Conservation (phyloP, 345 rosid genomes). For the Viola odorata region DNA sequence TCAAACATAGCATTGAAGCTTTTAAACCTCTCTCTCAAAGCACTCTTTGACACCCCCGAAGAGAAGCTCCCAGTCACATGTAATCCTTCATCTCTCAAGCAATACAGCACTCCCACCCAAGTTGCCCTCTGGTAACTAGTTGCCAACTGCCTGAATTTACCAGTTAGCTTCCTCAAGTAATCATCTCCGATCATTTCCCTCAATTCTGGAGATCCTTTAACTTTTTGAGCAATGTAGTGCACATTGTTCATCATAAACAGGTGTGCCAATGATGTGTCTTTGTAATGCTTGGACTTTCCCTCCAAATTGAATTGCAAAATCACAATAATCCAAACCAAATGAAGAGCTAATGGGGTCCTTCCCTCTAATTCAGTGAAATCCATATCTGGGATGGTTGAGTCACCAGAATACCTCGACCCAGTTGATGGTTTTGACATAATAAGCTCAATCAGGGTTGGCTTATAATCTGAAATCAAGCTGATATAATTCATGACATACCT, state of each 20-base stretch:
- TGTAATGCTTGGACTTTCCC: slow-evolving; percentile 73
- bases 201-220: slow-evolving; percentile 70
- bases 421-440: slow-evolving; percentile 74
- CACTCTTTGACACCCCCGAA: slow-evolving; percentile 77
- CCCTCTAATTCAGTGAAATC: slow-evolving; percentile 66
- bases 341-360: slow-evolving; percentile 64
- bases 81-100: slow-evolving; percentile 89
- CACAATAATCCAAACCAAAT: slow-evolving; percentile 86
- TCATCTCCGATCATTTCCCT: slow-evolving; percentile 91
- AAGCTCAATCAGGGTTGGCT: slow-evolving; percentile 62
- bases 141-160: slow-evolving; percentile 67
- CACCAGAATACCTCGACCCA: slow-evolving; percentile 68
- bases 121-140: slow-evolving; percentile 85
- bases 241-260: slow-evolving; percentile 92
- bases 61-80: slow-evolving; percentile 83
- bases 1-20: slow-evolving; percentile 84
- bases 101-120: slow-evolving; percentile 70
- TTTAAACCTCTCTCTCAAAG: slow-evolving; percentile 83
- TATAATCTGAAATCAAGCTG: slow-evolving; percentile 87
- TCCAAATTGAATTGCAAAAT: slow-evolving; percentile 83
- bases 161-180: slow-evolving; percentile 63
- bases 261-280: slow-evolving; percentile 60
- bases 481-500: slow-evolving; percentile 97
- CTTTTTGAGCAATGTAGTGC: slow-evolving; percentile 83
- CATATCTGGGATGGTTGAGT: slow-evolving; percentile 67